Conservation (phyloP, 2,329 filamentous ascomycete genomes). For the Cytospora piceicola region DNA sequence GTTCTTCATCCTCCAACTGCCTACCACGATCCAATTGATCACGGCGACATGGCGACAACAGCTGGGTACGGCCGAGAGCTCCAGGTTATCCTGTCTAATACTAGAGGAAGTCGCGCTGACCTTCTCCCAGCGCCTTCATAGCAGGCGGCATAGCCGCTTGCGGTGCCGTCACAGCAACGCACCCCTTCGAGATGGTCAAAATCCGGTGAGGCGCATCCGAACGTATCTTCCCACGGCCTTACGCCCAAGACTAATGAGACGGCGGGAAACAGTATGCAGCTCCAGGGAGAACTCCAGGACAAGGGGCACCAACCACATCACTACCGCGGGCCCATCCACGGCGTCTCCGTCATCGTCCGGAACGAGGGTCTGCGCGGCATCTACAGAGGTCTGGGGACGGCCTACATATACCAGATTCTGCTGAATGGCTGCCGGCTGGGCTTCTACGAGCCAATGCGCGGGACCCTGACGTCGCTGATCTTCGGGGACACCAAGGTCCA, state of each 20-base stretch:
- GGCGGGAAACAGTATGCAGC: conserved; percentile 69
- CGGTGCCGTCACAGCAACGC: conserved; percentile 94
- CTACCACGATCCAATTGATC: background rate
- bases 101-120: conserved; percentile 31
- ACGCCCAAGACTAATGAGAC: conserved; percentile 13
- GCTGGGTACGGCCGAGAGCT: conserved; percentile 42
- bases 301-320: conserved; percentile 84
- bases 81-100: background rate
- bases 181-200: conserved; percentile 98
- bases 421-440: conserved; percentile 95
- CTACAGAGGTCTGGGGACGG: conserved; percentile 86
- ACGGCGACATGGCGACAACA: conserved; percentile 55
- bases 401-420: conserved; percentile 94
- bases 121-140: conserved; percentile 73
- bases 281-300: conserved; percentile 91
- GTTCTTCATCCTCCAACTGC: background rate
- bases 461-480: conserved; percentile 68
- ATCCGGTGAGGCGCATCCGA: conserved; percentile 69
- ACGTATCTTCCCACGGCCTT: conserved; percentile 12
- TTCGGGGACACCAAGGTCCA: conserved; percentile 76
- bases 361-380: conserved; percentile 88
- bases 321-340: conserved; percentile 91
- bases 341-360: conserved; percentile 83
- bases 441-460: conserved; percentile 95
- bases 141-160: conserved; percentile 96